Conservation (phyloP, 2,329 filamentous ascomycete genomes). For the Monosporascus sp. region DNA sequence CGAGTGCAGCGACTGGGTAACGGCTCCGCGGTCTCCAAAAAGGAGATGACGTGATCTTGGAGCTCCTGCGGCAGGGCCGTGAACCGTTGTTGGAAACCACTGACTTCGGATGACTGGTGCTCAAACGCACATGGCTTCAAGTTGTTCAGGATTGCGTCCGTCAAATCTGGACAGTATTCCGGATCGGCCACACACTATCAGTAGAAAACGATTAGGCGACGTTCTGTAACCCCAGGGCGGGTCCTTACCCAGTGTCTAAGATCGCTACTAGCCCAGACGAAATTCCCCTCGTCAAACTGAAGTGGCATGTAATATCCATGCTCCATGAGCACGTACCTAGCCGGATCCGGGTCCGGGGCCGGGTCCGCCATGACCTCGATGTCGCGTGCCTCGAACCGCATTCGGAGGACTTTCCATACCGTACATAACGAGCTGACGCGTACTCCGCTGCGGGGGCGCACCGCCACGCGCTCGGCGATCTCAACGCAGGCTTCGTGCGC, state of each 20-base stretch:
- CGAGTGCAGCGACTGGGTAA: conserved; percentile 11
- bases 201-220: neutral
- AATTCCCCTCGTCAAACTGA: neutral
- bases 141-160: conserved; percentile 8
- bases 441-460: conserved; percentile 5
- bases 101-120: neutral
- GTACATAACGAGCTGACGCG: conserved; percentile 10
- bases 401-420: conserved; percentile 16
- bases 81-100: conserved; percentile 7
- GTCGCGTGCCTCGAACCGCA: conserved; percentile 12
- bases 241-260: conserved; percentile 3
- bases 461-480: conserved; percentile 10
- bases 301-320: conserved; percentile 9
- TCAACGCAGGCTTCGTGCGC: conserved; percentile 13
- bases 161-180: conserved; percentile 1
- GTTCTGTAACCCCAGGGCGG: neutral
- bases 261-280: neutral
- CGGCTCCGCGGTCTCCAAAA: neutral
- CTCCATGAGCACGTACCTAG: conserved; percentile 3
- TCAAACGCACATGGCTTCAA: conserved; percentile 1
- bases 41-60: conserved; percentile 2
- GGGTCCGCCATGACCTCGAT: conserved; percentile 8
- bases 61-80: conserved; percentile 8
- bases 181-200: neutral
- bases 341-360: neutral